A percentile compares a stretch with the other conserved stretches of the same genome.
Conservation (phyloP, 2,329 filamentous ascomycete genomes). For the Alternaria gansuensis region DNA sequence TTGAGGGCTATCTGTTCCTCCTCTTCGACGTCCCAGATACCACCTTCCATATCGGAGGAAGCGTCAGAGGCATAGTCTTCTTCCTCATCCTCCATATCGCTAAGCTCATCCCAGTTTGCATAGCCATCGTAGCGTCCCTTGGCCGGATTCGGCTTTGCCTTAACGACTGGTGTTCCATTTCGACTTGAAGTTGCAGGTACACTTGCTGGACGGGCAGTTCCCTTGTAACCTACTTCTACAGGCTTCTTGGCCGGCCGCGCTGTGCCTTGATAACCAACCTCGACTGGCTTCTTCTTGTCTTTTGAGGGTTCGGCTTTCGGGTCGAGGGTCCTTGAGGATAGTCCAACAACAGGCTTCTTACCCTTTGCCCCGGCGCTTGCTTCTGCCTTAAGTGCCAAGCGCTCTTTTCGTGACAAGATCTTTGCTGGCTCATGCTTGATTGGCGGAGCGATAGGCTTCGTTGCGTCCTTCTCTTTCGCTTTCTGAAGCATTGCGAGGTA, state of each 20-base stretch:
- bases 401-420: slow-evolving; percentile 67
- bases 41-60: slow-evolving; percentile 82
- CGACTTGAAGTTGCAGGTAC: slow-evolving; percentile 37
- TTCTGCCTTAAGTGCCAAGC: slow-evolving; percentile 57
- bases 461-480: slow-evolving; percentile 67
- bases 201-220: slow-evolving; percentile 45
- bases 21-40: slow-evolving; percentile 74
- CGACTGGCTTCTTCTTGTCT: slow-evolving; percentile 51
- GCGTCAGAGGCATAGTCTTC: slow-evolving; percentile 71
- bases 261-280: slow-evolving; percentile 59
- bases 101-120: slow-evolving; percentile 52
- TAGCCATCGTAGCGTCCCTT: slow-evolving; percentile 52
- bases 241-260: slow-evolving; percentile 54
- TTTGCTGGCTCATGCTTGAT: slow-evolving; percentile 80
- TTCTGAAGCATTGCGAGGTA: slow-evolving; percentile 78
- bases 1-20: slow-evolving; percentile 72
- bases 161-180: slow-evolving; percentile 37
- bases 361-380: slow-evolving; percentile 51
- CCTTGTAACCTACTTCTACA: slow-evolving; percentile 50
- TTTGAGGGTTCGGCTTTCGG: slow-evolving; percentile 40
- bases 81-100: slow-evolving; percentile 64
- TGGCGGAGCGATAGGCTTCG: slow-evolving; percentile 64
- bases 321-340: slow-evolving; percentile 26
- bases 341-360: slow-evolving; percentile 41
- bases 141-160: slow-evolving; percentile 41